These are phyloP conservation scores for Eurotiales sp. DNA, from an alignment of 2,329 filamentous ascomycete species.

Conservation along the genomic window DNA sequence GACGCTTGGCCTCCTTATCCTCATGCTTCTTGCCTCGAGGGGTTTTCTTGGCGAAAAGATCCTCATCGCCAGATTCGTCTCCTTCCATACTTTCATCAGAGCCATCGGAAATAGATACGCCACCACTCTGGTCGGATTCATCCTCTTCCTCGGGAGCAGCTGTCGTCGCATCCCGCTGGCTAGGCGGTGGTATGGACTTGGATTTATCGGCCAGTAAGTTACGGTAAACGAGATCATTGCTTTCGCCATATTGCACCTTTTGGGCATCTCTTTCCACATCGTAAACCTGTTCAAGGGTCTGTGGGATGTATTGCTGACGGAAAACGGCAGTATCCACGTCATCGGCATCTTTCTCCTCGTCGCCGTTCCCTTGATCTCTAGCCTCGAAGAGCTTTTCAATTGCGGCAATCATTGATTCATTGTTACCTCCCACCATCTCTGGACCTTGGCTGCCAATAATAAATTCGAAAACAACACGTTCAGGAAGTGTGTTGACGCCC, in stretches of 20 bases:
- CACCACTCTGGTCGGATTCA: slow-evolving; percentile 34
- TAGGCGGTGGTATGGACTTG: slow-evolving; percentile 19
- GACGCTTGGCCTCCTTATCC: slow-evolving; percentile 85
- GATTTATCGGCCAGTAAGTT: slow-evolving; percentile 69
- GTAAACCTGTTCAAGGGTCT: slow-evolving; percentile 93
- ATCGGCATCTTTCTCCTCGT: slow-evolving; percentile 48
- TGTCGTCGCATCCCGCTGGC: neutral
- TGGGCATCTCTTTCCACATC: slow-evolving; percentile 89
- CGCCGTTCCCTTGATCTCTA: slow-evolving; percentile 48
- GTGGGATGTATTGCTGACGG: slow-evolving; percentile 92
- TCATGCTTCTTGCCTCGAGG: slow-evolving; percentile 82
- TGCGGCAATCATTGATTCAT: slow-evolving; percentile 56
- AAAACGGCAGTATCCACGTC: slow-evolving; percentile 90
- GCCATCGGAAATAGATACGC: slow-evolving; percentile 35
- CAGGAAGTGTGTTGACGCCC: slow-evolving; percentile 74
- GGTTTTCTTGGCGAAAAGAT: slow-evolving; percentile 59
- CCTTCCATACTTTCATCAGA: slow-evolving; percentile 42
- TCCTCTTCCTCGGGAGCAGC: slow-evolving; percentile 35
- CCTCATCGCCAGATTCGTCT: slow-evolving; percentile 28
- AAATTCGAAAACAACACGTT: slow-evolving; percentile 80
- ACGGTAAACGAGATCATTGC: slow-evolving; percentile 76
- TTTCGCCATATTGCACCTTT: slow-evolving; percentile 71
- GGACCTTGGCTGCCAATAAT: slow-evolving; percentile 61
- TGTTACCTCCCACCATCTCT: slow-evolving; percentile 27
- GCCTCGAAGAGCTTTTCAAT: slow-evolving; percentile 66